Conservation (phyloP, 495 filamentous ascomycete genomes). For the Neurospora tetrasperma region DNA sequence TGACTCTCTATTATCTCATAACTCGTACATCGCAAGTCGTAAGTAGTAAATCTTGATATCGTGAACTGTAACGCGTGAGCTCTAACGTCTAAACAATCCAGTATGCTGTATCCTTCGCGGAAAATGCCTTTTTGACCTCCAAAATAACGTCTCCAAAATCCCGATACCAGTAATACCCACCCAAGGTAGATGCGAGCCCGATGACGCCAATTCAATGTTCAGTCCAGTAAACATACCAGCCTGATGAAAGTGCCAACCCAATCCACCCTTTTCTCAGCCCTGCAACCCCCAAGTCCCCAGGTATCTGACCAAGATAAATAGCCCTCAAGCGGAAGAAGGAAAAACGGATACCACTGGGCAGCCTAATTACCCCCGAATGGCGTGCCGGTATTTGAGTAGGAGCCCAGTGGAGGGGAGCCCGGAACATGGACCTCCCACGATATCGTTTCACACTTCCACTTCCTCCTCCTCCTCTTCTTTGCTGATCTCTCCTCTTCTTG, state of each 20-base stretch:
- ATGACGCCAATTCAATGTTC: background rate
- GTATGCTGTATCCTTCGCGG: background rate
- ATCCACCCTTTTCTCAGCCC: background rate
- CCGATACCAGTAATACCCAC: background rate
- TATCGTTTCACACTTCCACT: background rate
- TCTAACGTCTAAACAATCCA: background rate
- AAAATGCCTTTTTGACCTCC: background rate
- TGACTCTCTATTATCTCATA: background rate
- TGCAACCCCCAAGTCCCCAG: background rate
- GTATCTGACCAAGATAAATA: background rate
- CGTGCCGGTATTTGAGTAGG: background rate
- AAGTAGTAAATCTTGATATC: background rate
- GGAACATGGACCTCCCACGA: background rate
- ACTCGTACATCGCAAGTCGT: background rate
- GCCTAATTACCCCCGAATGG: background rate
- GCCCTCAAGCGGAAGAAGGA: too few species aligned
- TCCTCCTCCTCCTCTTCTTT: background rate
- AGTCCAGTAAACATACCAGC: too few species aligned
- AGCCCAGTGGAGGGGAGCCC: background rate
- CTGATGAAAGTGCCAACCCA: background rate
- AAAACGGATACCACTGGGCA: too few species aligned
- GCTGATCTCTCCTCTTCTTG: background rate
- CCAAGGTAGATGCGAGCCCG: background rate
- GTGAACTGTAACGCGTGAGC: background rate
- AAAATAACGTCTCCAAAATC: background rate